phyloP scores from a whole-genome alignment of 768 basidiomycete species.

The Hemileccinum impolitum region DNA sequence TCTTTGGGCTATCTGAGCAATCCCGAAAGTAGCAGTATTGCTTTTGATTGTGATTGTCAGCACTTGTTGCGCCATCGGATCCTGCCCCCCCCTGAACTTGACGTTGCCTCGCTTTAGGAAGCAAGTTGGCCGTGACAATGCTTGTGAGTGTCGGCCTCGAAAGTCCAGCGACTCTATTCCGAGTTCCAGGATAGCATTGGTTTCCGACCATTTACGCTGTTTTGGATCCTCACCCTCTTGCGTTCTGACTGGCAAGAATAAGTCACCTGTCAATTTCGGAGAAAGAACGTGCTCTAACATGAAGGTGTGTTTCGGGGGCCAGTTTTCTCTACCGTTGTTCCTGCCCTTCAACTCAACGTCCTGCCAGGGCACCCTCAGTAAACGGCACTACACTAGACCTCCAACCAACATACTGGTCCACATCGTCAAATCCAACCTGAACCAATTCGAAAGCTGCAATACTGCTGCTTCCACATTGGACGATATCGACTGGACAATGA shows the following conservation, averaged over 20 bases:
- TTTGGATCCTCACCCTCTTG: conserved; percentile 66
- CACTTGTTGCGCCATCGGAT: conserved; percentile 1
- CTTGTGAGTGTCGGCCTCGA: conserved; percentile 42
- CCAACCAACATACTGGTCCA: too few relatives aligned
- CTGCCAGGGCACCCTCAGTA: too few relatives aligned
- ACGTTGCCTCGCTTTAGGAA: conserved; percentile 40
- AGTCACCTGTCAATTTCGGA: conserved; percentile 40
- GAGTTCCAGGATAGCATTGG: conserved; percentile 46
- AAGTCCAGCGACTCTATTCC: not conserved
- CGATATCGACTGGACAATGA: too few relatives aligned
- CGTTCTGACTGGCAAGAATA: conserved; percentile 59
- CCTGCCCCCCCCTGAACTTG: conserved; percentile 2
- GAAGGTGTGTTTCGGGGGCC: conserved; percentile 46
- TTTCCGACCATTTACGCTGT: conserved; percentile 68
- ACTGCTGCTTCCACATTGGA: too few relatives aligned
- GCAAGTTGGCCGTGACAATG: conserved; percentile 62
- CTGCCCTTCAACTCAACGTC: too few relatives aligned
- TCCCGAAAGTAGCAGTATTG: conserved; percentile 67
- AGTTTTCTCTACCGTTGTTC: too few relatives aligned
- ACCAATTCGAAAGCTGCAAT: too few relatives aligned
- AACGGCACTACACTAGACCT: too few relatives aligned
- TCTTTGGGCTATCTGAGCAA: conserved; percentile 40
- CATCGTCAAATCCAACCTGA: too few relatives aligned
- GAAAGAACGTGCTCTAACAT: conserved; percentile 67
- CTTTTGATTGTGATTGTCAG: conserved; percentile 65